Conservation (phyloP, 1,284 basidiomycete genomes). For the Mixia osmundae region DNA sequence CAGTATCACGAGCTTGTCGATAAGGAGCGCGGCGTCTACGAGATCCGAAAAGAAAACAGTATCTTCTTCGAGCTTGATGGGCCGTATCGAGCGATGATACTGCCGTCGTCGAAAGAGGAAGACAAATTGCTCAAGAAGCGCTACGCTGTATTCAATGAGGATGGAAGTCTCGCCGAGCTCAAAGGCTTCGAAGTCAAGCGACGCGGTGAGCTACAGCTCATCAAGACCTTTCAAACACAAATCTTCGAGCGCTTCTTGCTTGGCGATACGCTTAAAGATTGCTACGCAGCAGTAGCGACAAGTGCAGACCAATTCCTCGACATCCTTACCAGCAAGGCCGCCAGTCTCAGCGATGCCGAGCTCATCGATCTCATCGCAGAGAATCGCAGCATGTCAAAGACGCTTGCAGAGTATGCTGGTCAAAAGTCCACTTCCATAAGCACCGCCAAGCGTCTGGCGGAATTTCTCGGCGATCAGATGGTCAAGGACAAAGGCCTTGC, state of each 20-base stretch:
- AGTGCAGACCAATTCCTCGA: conserved; percentile 96
- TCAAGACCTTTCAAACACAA: conserved; percentile 98
- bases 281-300: conserved; percentile 79
- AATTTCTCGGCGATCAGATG: conserved; percentile 96
- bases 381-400: conserved; percentile 94
- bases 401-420: conserved; percentile 77
- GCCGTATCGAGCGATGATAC: conserved; percentile 96
- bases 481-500: conserved; percentile 98
- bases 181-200: conserved; percentile 99
- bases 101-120: conserved; percentile 97
- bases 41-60: conserved; percentile 86
- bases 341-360: conserved; percentile 67
- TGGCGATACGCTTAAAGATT: conserved; percentile 77
- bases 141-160: conserved; percentile 98
- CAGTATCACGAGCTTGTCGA: conserved; percentile 84
- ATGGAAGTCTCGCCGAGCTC: conserved; percentile 85
- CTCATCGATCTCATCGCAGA: conserved; percentile 95
- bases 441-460: conserved; percentile 79
- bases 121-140: conserved; percentile 98
- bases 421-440: conserved; percentile 98
- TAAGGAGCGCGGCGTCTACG: conserved; percentile 57
- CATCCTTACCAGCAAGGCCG: conserved; percentile 68
- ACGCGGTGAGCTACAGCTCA: conserved; percentile 87
- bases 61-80: conserved; percentile 99
- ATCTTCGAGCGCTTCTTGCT: conserved; percentile 96